These are phyloP conservation scores for Pleurotus giganteus DNA, from an alignment of 768 basidiomycete species.

Conservation along the genomic window DNA sequence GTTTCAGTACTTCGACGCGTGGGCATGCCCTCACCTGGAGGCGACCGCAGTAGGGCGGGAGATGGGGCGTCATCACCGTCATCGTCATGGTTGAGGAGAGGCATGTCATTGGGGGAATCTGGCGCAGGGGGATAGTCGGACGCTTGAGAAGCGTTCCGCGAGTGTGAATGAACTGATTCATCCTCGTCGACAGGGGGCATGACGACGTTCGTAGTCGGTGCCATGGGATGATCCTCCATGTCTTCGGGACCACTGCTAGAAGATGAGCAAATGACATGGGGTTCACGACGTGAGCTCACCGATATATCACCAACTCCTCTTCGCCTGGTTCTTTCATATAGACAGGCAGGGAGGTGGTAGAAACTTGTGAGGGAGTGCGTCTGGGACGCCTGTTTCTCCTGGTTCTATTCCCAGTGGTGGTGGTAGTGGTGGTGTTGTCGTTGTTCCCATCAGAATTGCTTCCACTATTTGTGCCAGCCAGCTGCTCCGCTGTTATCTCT, in stretches of 20 bases:
- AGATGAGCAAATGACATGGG: neutral
- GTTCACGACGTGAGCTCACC: slow-evolving; percentile 25
- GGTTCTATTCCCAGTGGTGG: slow-evolving; percentile 29
- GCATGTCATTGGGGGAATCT: slow-evolving; percentile 36
- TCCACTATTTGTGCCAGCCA: slow-evolving; percentile 44
- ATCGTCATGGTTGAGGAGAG: slow-evolving; percentile 35
- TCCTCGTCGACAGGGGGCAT: slow-evolving; percentile 37
- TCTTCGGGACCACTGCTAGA: slow-evolving; percentile 47
- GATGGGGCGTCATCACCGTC: slow-evolving; percentile 24
- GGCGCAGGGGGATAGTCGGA: slow-evolving; percentile 38
- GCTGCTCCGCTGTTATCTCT: slow-evolving; percentile 58
- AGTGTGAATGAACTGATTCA: slow-evolving; percentile 28
- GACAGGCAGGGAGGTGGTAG: slow-evolving; percentile 70
- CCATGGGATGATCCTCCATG: slow-evolving; percentile 50
- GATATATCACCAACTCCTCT: slow-evolving; percentile 70
- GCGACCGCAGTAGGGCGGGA: slow-evolving; percentile 13
- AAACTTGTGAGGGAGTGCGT: slow-evolving; percentile 78
- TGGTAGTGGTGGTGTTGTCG: slow-evolving; percentile 18
- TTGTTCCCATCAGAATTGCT: slow-evolving; percentile 18
- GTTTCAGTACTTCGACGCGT: slow-evolving; percentile 28
- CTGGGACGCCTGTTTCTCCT: slow-evolving; percentile 43
- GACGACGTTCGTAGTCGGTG: slow-evolving; percentile 33
- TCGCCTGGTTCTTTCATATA: slow-evolving; percentile 88
- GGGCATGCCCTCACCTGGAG: slow-evolving; percentile 20
- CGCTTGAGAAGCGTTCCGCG: slow-evolving; percentile 25